A percentile compares a stretch with the other conserved stretches of the same genome.
phyloP scores from a whole-genome alignment of 2,329 filamentous ascomycete species.

The Colletotrichum gloeosporioides region DNA sequence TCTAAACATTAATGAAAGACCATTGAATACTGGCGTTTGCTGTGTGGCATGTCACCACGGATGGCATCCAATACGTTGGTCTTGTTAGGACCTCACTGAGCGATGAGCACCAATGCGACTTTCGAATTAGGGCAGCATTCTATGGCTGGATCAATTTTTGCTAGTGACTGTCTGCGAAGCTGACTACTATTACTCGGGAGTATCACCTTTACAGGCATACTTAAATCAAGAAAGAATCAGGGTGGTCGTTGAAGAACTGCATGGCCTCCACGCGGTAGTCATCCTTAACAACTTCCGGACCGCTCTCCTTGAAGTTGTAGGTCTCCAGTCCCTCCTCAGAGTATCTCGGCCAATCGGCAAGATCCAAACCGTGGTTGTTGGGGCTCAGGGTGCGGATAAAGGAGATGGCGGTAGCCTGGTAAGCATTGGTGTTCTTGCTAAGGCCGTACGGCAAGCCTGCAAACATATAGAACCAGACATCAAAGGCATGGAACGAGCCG shows the following conservation, averaged over 20 bases:
- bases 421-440: slow-evolving; percentile 2
- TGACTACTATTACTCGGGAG: background rate
- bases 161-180: background rate
- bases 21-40: accelerated
- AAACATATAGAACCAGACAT: slow-evolving; percentile 5
- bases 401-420: background rate
- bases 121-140: background rate
- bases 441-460: background rate
- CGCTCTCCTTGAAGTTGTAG: background rate
- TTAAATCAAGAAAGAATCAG: background rate
- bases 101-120: background rate
- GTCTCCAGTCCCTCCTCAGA: background rate
- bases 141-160: background rate
- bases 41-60: background rate
- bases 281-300: background rate
- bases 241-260: background rate
- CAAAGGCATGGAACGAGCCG: background rate
- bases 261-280: slow-evolving; percentile 3
- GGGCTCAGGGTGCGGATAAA: background rate
- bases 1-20: background rate
- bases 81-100: background rate
- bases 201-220: background rate
- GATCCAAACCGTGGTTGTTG: background rate
- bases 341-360: background rate
- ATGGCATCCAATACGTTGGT: background rate